phyloP scores from a whole-genome alignment of 192 early-diverging fungal genomes.

The Coemansia sp. region DNA sequence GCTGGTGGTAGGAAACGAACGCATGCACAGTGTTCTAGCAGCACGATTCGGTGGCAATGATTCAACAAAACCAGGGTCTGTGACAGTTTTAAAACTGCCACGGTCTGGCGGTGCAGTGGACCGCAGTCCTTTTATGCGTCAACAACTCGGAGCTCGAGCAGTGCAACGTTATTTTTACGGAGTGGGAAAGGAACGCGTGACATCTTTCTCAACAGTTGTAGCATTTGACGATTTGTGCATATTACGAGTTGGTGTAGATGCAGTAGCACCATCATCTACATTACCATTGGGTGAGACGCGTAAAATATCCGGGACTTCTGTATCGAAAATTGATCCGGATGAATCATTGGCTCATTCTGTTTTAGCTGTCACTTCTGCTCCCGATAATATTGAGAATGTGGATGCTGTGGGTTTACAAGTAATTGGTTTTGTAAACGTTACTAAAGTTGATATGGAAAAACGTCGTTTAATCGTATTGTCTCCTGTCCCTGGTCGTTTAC shows the following conservation, averaged over 20 bases:
- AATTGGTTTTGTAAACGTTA: conserved; percentile 40
- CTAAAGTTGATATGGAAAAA: conserved; percentile 75
- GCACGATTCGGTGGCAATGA: conserved; percentile 54
- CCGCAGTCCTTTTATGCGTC: conserved; percentile 70
- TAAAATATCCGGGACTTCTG: conserved; percentile 72
- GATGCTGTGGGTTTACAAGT: conserved; percentile 84
- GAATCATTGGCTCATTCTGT: conserved; percentile 84
- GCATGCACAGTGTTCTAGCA: conserved; percentile 81
- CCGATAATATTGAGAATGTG: conserved; percentile 58
- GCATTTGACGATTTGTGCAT: conserved; percentile 75
- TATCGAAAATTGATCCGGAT: conserved; percentile 75
- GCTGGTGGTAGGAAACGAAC: conserved; percentile 89
- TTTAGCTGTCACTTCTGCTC: conserved; percentile 73
- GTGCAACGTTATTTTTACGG: conserved; percentile 98
- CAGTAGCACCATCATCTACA: conserved; percentile 83
- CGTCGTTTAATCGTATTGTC: conserved; percentile 79
- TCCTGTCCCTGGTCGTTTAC: conserved; percentile 85
- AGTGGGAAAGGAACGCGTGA: conserved; percentile 66
- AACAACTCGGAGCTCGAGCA: conserved; percentile 67
- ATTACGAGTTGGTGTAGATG: conserved; percentile 66
- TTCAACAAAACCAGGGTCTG: not conserved
- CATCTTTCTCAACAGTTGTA: conserved; percentile 81
- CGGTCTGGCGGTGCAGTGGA: conserved; percentile 95
- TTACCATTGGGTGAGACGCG: conserved; percentile 85
- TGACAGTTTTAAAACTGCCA: conserved; percentile 79